Conservation (phyloP, 2,329 filamentous ascomycete genomes). For the Fusarium siculi region DNA sequence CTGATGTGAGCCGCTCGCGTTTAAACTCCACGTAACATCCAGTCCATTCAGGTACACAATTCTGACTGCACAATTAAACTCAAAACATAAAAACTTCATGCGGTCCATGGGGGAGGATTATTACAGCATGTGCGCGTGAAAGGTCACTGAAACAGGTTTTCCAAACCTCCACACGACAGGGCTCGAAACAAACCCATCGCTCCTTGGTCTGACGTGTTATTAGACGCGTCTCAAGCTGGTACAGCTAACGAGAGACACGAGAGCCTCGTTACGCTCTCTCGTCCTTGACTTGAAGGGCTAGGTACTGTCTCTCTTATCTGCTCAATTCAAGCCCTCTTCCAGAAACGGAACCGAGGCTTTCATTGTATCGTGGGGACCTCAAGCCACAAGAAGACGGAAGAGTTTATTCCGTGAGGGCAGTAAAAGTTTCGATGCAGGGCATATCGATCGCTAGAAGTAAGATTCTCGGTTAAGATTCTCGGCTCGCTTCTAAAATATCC, state of each 20-base stretch:
- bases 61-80: conserved; percentile 16
- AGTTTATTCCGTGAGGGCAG: not conserved
- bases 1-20: conserved; percentile 31
- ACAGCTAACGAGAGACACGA: conserved; percentile 26
- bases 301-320: not conserved
- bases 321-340: conserved; percentile 6
- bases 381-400: not conserved
- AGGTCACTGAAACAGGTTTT: conserved; percentile 13
- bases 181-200: conserved; percentile 27
- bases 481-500: conserved; percentile 26
- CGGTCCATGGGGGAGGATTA: not conserved
- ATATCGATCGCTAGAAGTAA: not conserved
- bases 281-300: not conserved
- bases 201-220: conserved; percentile 15
- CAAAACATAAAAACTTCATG: conserved; percentile 14
- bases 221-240: conserved; percentile 25
- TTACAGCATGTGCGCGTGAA: conserved; percentile 1
- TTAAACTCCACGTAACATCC: conserved; percentile 3
- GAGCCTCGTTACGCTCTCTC: conserved; percentile 8
- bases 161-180: conserved; percentile 12
- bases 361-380: not conserved
- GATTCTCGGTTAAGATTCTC: conserved; percentile 21
- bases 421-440: not conserved
- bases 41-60: not conserved
- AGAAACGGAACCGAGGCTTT: not conserved